These are phyloP conservation scores for Pythium graminicola DNA, from an alignment of 352 stramenopile species.

Conservation along the genomic window DNA sequence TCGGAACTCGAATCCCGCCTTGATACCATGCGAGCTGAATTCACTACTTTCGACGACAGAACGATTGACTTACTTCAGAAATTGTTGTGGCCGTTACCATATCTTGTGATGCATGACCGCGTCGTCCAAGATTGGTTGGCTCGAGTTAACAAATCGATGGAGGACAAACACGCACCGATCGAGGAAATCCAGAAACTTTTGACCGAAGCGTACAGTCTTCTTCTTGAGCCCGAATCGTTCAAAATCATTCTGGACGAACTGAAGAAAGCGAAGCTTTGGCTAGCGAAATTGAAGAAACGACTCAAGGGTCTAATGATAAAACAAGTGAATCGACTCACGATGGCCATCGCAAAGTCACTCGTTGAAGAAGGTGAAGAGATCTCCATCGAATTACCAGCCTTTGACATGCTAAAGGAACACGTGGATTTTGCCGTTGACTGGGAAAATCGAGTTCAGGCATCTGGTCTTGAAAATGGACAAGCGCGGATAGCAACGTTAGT, in stretches of 20 bases:
- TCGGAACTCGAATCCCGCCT: constrained; percentile 32
- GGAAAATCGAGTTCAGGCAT: constrained; percentile 67
- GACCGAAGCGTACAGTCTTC: constrained; percentile 43
- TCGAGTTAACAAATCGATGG: constrained; percentile 49
- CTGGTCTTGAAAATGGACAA: constrained; percentile 72
- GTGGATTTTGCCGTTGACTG: constrained; percentile 71
- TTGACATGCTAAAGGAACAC: constrained; percentile 76
- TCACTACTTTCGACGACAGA: constrained; percentile 14
- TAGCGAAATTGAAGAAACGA: constrained; percentile 80
- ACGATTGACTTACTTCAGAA: constrained; percentile 39
- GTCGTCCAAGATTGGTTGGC: constrained; percentile 59
- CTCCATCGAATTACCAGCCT: constrained; percentile 63
- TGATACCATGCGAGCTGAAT: constrained; percentile 17
- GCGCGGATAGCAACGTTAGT: constrained; percentile 67
- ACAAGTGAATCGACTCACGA: constrained; percentile 51
- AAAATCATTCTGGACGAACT: constrained; percentile 75
- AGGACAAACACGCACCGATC: constrained; percentile 53
- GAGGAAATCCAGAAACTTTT: constrained; percentile 51
- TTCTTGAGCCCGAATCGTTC: constrained; percentile 72
- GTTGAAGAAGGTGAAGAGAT: constrained; percentile 80
- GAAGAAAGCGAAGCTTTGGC: constrained; percentile 74
- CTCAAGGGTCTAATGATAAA: constrained; percentile 69
- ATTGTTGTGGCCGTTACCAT: constrained; percentile 71
- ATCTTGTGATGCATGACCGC: constrained; percentile 54
- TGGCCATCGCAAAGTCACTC: constrained; percentile 49